Base-by-base conservation (phyloP, 2,329 filamentous ascomycete genomes). In the Phyllosticta citribraziliensis region DNA sequence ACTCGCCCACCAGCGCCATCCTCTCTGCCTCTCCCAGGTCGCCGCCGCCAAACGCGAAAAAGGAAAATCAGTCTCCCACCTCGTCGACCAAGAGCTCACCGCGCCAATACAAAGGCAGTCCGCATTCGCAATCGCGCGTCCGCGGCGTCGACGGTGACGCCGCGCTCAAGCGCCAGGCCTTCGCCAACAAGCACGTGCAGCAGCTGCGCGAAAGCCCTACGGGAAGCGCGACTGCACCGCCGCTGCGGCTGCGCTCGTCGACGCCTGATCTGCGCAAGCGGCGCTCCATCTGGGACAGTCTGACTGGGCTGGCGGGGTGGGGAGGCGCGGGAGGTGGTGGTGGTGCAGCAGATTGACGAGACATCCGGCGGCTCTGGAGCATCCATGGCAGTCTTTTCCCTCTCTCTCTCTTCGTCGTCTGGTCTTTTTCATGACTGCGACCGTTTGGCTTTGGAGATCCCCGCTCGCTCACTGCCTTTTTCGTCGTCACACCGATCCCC, bases 271-370 rank as follows among this genome's bases (percentile, higher is more conserved):
- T 60, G 50, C 30, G 58, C 12, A 60, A 60, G 35, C 54, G 27
- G 12, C 50, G 58, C 25, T 60, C 58, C 10, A 51, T 60, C 54
- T 60, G 58, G 58, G 50, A 60, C 54, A 60, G 52, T 52, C 30
- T 60, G 24, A 60, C 58, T 2, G 58, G 51, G 19, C 55, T 60
- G 52, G 58, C 58, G 30, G 52, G 58, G 30, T 60, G 58, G 58
- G 55, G 24, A 55, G 33, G 33, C 12, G 33, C 33, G 5, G 33
- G 1, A 17, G 33, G 33, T 5, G 11, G 33, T 14, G 11, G 33
- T 17, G 12, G 33, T 17, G 33, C 8, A 5, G 33, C 33, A 11
- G 33, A 12, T 40, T 17, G 11, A 14, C 12, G 33, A 40, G 11
- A 40, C 5, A 2, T 40, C 14, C 12, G 9, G 33, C 11, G 11